Conservation (phyloP, 148 eudicot species). For the Fagopyrum esculentum region DNA sequence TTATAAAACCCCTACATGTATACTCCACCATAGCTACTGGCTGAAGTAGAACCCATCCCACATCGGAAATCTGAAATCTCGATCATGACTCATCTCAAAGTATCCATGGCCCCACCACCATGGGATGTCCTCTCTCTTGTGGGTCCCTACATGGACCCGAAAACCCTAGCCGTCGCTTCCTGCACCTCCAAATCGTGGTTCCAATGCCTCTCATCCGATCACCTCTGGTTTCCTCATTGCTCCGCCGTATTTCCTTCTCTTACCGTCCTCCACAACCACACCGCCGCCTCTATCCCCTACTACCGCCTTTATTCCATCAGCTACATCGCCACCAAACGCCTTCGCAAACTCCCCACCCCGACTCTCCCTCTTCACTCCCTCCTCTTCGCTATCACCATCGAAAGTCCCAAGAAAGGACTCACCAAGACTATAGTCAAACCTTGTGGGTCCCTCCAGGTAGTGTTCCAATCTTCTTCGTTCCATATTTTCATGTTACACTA, state of each 20-base stretch:
- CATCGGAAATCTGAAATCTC: too few species aligned
- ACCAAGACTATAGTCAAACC: slow-evolving; percentile 21
- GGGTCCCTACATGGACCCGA: slow-evolving; percentile 51
- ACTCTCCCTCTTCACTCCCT: slow-evolving; percentile 30
- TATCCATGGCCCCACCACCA: slow-evolving; percentile 21
- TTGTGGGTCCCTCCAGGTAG: slow-evolving; percentile 20
- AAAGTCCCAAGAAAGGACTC: neutral
- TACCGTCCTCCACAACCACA: slow-evolving; percentile 19
- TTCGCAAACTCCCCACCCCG: slow-evolving; percentile 31
- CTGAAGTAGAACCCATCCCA: too few species aligned
- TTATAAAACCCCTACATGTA: neutral
- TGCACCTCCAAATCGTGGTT: slow-evolving; percentile 61
- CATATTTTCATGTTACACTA: too few species aligned
- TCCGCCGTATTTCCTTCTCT: slow-evolving; percentile 50
- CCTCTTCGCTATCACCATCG: slow-evolving; percentile 34
- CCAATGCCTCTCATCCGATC: slow-evolving; percentile 44
- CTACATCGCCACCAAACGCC: slow-evolving; percentile 26
- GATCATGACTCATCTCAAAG: neutral
- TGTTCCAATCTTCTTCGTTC: too few species aligned
- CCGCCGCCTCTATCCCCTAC: slow-evolving; percentile 22
- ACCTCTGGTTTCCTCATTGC: slow-evolving; percentile 54
- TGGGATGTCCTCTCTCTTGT: slow-evolving; percentile 49
- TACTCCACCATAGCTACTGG: too few species aligned
- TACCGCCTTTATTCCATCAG: slow-evolving; percentile 44
- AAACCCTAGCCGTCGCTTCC: slow-evolving; percentile 45